Conservation (phyloP, 108 stramenopile species). For the Cyclotella atomus region DNA sequence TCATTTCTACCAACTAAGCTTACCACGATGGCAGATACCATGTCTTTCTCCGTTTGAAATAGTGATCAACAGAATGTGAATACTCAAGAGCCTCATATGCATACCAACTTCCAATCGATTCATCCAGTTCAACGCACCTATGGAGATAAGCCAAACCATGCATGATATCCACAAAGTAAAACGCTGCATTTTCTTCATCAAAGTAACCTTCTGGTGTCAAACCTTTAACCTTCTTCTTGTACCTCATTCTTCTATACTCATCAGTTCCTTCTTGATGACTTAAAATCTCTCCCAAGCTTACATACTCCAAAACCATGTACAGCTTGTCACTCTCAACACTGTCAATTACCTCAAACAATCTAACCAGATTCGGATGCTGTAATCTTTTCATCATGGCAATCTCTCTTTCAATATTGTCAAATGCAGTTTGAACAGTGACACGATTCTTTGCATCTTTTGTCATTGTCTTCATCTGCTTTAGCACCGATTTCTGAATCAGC, state of each 20-base stretch:
- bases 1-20: no score
- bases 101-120: background rate
- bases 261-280: constrained; percentile 77
- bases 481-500: constrained; percentile 75
- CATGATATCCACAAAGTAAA: constrained; percentile 88
- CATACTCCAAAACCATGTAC: constrained; percentile 91
- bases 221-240: constrained; percentile 44
- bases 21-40: constrained; percentile 83
- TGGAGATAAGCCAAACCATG: constrained; percentile 91
- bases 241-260: constrained; percentile 47
- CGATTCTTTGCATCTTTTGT: constrained; percentile 40
- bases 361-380: constrained; percentile 84
- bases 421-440: constrained; percentile 71
- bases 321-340: constrained; percentile 78
- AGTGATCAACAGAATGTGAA: background rate
- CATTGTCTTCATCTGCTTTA: constrained; percentile 83
- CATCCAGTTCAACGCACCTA: constrained; percentile 23
- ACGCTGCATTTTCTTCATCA: constrained; percentile 71
- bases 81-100: background rate
- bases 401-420: constrained; percentile 85
- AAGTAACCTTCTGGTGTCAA: constrained; percentile 69
- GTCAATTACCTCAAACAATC: constrained; percentile 84
- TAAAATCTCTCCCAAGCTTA: constrained; percentile 87
- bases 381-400: constrained; percentile 91
- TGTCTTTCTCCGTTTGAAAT: constrained; percentile 40